Evolutionary conservation across 2,329 filamentous ascomycete genomes (phyloP), one percentile per base, ranked within the genome.

Genomic region (Fusarium neocosmosporiellum): DNA sequence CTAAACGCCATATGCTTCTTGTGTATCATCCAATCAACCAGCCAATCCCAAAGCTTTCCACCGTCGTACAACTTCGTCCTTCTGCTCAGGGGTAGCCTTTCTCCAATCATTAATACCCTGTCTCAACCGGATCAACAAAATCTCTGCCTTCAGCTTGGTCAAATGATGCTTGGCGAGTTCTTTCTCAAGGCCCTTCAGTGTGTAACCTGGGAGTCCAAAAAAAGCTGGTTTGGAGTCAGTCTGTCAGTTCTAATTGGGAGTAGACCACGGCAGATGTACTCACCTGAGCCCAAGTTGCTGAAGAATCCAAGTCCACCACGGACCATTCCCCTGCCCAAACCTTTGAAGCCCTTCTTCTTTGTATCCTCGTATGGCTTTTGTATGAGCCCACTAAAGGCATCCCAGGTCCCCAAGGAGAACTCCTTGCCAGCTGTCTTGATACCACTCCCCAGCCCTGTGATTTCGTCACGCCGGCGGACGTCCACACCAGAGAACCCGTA

Each of bases 381-480:
- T 5, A 92, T 86, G 18, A 94, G 81, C 0, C 92, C 92, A 2
- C 90, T 89, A 29, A 93, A 88, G 2, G 91, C 92, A 74, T 93
- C 91, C 78, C 89, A 94, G 10, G 93, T 83, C 0, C 92, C 91
- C 55, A 90, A 85, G 1, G 85, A 86, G 65, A 92, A 88, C 76
- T 90, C 90, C 80, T 90, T 92, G 4, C 90, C 88, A 2, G 92
- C 92, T 41, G 89, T 90, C 59, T 84, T 87, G 7, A 94, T 84
- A 1, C 80, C 80, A 24, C 75, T 92, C 50, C 88, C 87, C 43
- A 94, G 80, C 24, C 90, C 91, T 1, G 90, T 92, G n/a, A 94
- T 90, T 65, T 90, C 90, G 29, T 91, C 89, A 4, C 88, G 84
- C 50, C 89, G 88, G 8, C 91, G 85, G 1, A 94, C 92, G 22